A percentile compares a stretch with the other conserved stretches of the same genome.
Conservation (phyloP, 1,284 basidiomycete species). For the Rhodotorula sp. region DNA sequence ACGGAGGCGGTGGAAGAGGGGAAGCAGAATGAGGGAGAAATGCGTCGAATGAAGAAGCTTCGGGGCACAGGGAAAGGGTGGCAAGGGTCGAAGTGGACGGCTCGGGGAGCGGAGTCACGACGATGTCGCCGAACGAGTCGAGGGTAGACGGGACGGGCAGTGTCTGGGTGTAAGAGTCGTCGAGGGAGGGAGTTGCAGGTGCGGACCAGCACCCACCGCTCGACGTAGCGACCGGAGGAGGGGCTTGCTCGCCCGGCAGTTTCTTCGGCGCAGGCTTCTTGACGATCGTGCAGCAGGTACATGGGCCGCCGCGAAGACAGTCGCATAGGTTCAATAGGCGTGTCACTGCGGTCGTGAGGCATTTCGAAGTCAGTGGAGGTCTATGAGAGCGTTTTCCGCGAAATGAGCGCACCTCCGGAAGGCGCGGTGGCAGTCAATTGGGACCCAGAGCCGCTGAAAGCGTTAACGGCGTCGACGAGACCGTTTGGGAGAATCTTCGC, state of each 20-base stretch:
- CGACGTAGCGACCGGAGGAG: background rate
- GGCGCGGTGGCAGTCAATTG: background rate
- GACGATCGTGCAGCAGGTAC: conserved; percentile 29
- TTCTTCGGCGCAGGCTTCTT: conserved; percentile 7
- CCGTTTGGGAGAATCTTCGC: conserved; percentile 31
- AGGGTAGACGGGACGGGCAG: background rate
- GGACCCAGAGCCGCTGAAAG: background rate
- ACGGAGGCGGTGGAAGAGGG: background rate
- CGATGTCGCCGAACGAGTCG: background rate
- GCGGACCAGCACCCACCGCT: background rate
- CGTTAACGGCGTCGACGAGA: conserved; percentile 13
- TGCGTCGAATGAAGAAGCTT: background rate
- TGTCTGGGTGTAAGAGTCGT: background rate
- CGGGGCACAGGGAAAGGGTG: background rate
- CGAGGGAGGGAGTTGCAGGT: background rate
- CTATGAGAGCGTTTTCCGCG: background rate
- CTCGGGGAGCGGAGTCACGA: background rate
- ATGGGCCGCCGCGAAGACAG: conserved; percentile 30
- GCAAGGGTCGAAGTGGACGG: background rate
- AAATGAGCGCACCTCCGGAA: conserved; percentile 16
- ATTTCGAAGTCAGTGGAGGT: background rate
- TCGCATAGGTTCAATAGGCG: conserved; percentile 35
- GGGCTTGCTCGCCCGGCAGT: background rate
- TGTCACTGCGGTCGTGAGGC: conserved; percentile 14
- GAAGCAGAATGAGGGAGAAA: background rate